These are phyloP conservation scores for Geotrichum klebahnii DNA, from an alignment of 1,139 yeast species.

Conservation along the genomic window DNA sequence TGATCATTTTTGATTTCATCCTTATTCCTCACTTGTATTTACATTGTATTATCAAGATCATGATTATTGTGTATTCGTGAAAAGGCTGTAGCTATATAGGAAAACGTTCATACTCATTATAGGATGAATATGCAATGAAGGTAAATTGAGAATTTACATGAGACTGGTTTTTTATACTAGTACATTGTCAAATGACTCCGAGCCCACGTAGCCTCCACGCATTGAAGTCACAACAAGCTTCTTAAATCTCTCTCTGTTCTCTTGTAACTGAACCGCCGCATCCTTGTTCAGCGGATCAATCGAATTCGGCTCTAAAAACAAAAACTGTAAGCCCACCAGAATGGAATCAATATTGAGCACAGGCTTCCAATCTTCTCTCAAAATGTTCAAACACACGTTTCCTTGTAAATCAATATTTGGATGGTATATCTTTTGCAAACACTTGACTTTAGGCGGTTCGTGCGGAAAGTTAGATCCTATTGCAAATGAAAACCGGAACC, in stretches of 20 bases:
- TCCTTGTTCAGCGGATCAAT: slow-evolving; percentile 87
- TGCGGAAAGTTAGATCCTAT: slow-evolving; percentile 79
- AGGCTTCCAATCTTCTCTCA: slow-evolving; percentile 96
- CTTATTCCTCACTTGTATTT: not conserved
- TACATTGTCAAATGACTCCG: slow-evolving; percentile 61
- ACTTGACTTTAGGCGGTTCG: slow-evolving; percentile 82
- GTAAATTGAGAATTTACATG: too few relatives aligned
- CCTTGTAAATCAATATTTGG: slow-evolving; percentile 92
- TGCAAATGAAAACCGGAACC: slow-evolving; percentile 59
- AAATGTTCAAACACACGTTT: slow-evolving; percentile 82
- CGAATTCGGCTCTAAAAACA: slow-evolving; percentile 87
- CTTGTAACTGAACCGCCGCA: slow-evolving; percentile 73
- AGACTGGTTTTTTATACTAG: not conserved
- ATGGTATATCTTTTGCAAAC: slow-evolving; percentile 72
- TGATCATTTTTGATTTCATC: not conserved
- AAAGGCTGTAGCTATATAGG: not conserved
- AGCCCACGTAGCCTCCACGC: slow-evolving; percentile 65
- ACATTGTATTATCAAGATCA: not conserved
- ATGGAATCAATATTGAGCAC: slow-evolving; percentile 71
- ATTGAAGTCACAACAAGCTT: slow-evolving; percentile 59
- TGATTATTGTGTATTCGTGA: not conserved
- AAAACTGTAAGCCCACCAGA: slow-evolving; percentile 76
- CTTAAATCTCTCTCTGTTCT: slow-evolving; percentile 54
- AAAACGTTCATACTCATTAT: too few relatives aligned
- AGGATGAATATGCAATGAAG: too few relatives aligned